A percentile compares a stretch with the other conserved stretches of the same genome.
Conservation (phyloP, 768 basidiomycete genomes). For the Trametes meyenii region DNA sequence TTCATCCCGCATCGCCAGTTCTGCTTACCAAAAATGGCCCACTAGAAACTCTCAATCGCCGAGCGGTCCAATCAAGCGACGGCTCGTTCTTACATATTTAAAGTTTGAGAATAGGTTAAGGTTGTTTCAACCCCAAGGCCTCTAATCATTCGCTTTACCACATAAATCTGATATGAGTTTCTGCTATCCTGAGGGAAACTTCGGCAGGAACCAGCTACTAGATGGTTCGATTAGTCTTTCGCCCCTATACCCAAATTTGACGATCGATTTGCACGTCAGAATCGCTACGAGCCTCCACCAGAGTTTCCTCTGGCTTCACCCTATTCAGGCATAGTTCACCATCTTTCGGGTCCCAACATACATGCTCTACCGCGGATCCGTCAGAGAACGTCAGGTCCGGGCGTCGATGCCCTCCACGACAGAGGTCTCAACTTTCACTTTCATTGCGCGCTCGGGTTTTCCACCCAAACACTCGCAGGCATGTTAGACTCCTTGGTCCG, state of each 20-base stretch:
- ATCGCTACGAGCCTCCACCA: constrained; percentile 95
- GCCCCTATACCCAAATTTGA: constrained; percentile 95
- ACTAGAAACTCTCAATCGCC: constrained; percentile 71
- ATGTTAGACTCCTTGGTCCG: constrained; percentile 88
- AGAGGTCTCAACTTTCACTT: constrained; percentile 70
- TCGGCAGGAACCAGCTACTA: constrained; percentile 93
- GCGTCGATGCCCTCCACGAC: constrained; percentile 72
- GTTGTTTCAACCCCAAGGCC: constrained; percentile 87
- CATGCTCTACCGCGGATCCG: constrained; percentile 79
- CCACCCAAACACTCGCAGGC: constrained; percentile 78
- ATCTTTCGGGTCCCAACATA: constrained; percentile 89
- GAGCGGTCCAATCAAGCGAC: constrained; percentile 52
- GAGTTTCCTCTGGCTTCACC: constrained; percentile 95
- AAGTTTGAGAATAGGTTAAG: constrained; percentile 83
- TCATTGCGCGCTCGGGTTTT: constrained; percentile 68
- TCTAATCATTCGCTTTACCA: constrained; percentile 89
- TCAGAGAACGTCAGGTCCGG: constrained; percentile 75
- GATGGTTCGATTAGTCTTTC: constrained; percentile 96
- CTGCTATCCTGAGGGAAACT: constrained; percentile 83
- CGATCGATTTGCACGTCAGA: constrained; percentile 97
- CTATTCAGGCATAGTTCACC: constrained; percentile 90
- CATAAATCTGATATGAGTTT: constrained; percentile 60
- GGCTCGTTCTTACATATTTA: constrained; percentile 62
- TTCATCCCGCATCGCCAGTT: constrained; percentile 75
- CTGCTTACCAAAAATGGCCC: constrained; percentile 76